These are phyloP conservation scores for Citropsis articulata DNA, from an alignment of 345 rosid species.

Conservation along the genomic window DNA sequence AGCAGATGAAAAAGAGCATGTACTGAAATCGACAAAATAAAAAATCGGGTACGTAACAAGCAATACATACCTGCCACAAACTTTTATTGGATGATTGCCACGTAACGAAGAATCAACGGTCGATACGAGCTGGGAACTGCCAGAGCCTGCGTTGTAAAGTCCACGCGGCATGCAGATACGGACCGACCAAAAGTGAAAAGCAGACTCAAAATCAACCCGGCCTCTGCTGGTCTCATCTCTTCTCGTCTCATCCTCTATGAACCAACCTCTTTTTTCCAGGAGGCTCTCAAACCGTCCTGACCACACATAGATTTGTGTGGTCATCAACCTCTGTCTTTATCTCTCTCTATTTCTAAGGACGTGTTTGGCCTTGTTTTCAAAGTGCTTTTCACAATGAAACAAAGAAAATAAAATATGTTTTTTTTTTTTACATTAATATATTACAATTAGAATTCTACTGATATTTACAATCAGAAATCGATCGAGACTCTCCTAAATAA, in stretches of 20 bases:
- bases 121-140: no score
- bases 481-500: no score
- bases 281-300: slow-evolving; percentile 25
- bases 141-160: not conserved
- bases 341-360: not conserved
- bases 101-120: not conserved
- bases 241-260: not conserved
- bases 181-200: not conserved
- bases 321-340: not conserved
- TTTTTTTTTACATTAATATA: no score
- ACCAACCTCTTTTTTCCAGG: not conserved
- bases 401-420: no score
- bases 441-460: no score
- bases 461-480: no score
- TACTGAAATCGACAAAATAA: not conserved
- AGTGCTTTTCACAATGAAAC: not conserved
- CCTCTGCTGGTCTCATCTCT: not conserved
- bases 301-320: slow-evolving; percentile 23
- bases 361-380: not conserved
- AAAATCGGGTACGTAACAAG: not conserved
- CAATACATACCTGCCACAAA: not conserved
- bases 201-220: no score
- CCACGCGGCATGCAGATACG: slow-evolving; percentile 1
- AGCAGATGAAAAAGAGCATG: not conserved
- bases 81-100: not conserved